These are phyloP conservation scores for Allomyces javanicus DNA, from an alignment of 192 early-diverging fungal species.

Conservation along the genomic window DNA sequence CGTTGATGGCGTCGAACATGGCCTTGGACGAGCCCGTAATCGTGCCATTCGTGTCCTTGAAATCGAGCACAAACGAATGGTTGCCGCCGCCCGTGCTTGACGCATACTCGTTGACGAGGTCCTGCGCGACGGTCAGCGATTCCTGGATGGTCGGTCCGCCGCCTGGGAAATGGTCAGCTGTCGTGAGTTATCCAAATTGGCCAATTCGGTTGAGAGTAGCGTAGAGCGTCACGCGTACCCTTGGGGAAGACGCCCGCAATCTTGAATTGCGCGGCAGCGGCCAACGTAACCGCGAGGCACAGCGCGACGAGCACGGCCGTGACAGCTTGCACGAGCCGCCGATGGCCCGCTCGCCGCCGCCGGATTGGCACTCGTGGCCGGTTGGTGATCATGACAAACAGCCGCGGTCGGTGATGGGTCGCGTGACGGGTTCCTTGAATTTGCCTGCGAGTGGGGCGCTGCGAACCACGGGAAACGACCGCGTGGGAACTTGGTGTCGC, in stretches of 20 bases:
- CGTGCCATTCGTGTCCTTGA: no score
- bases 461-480: no score
- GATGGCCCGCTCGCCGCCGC: no score
- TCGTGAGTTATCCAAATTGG: neutral
- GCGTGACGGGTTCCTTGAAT: no score
- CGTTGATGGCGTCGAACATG: neutral
- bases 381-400: no score
- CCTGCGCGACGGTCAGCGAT: neutral
- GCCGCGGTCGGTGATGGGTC: no score
- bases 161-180: neutral
- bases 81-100: neutral
- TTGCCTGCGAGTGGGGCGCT: no score
- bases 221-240: neutral
- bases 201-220: neutral
- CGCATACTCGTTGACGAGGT: neutral
- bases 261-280: neutral
- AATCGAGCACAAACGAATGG: neutral
- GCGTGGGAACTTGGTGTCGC: no score
- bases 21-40: neutral
- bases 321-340: neutral
- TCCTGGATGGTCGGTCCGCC: neutral
- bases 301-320: neutral
- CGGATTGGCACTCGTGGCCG: no score
- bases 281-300: no score
- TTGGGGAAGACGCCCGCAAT: neutral